Evolutionary conservation across 768 basidiomycete species (phyloP), one percentile per base, ranked within the genome.

Genomic region (Kwoniella pini): DNA sequence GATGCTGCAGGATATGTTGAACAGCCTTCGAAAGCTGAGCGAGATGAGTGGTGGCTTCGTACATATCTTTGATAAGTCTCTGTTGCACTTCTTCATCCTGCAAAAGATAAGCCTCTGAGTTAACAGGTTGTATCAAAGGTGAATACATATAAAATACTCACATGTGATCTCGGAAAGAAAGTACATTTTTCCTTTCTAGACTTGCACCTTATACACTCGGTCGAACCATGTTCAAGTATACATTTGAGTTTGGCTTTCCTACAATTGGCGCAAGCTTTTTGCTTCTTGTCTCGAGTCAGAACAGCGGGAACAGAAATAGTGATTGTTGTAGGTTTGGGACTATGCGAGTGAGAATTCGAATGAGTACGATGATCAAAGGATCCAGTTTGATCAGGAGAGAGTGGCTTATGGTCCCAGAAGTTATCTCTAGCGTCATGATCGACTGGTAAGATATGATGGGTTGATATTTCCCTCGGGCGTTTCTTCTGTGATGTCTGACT

Each of bases 71-170:
- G 3, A 60, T 62, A 38, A 72, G 19, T 5, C 46, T 64, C 45
- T 72, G 71, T 53, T 72, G 71, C 61, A 63, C 67, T 50, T 72
- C 71, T 15, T 70, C 71, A 30, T 70, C 71, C 71, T 72, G 49
- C 12, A 30, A 17, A 4, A 17, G 19, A 31, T 19, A n/a, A 15
- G 7, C 33, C 33, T 7, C 7, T 36, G 15, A 7, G 33, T 36
- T 36, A 36, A 15, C 33, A 15, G n/a, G n/a, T n/a, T n/a, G n/a
- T n/a, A n/a, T n/a, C n/a, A n/a, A n/a, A n/a, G n/a, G n/a, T n/a
- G n/a, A n/a, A n/a, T n/a, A n/a, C n/a, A n/a, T n/a, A n/a, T n/a
- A n/a, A 44, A 17, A 13, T 36, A 67, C 71, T 63, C 55, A 72
- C 71, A 39, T 65, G 65, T 31, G 38, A 57, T 33, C 66, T 27